Evolutionary conservation across 2,329 filamentous ascomycete genomes (phyloP).

Genomic region (Aspergillus tanneri): DNA sequence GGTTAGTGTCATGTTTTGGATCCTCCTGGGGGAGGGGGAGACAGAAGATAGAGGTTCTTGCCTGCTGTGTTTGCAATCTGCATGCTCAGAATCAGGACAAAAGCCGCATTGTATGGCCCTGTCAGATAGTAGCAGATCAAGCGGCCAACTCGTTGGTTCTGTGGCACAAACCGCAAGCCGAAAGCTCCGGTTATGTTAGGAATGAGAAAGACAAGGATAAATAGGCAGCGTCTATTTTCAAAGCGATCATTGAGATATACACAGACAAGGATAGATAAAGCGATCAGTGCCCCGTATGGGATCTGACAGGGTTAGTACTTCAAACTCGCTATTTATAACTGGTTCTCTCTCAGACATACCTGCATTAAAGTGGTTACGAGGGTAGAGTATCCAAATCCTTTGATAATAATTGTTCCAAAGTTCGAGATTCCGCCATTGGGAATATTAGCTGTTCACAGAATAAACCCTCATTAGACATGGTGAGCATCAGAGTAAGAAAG

Average conservation of each 20-base stretch:
- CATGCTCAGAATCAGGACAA: slow-evolving; percentile 52
- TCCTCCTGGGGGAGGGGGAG: not conserved
- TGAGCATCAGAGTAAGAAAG: not conserved
- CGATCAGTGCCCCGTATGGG: slow-evolving; percentile 51
- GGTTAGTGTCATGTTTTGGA: not conserved
- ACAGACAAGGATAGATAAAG: slow-evolving; percentile 51
- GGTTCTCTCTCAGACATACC: slow-evolving; percentile 20
- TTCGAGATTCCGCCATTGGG: slow-evolving; percentile 60
- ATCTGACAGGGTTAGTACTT: slow-evolving; percentile 32
- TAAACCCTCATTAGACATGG: slow-evolving; percentile 20
- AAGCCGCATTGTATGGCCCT: slow-evolving; percentile 56
- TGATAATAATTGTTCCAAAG: slow-evolving; percentile 60
- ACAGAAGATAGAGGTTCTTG: slow-evolving; percentile 19
- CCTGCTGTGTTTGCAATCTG: slow-evolving; percentile 47
- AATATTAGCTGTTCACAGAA: no score
- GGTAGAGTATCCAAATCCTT: slow-evolving; percentile 57
- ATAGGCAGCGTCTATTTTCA: slow-evolving; percentile 51
- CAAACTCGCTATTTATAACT: not conserved
- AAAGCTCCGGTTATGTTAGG: slow-evolving; percentile 61
- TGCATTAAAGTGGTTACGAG: slow-evolving; percentile 56
- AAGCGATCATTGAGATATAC: slow-evolving; percentile 51
- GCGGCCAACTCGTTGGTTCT: slow-evolving; percentile 52
- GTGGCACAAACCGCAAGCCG: slow-evolving; percentile 56
- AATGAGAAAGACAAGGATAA: slow-evolving; percentile 57
- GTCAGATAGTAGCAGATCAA: slow-evolving; percentile 60